Evolutionary conservation across 2,329 filamentous ascomycete genomes (phyloP), one percentile per base, ranked within the genome.

Genomic region (Aspergillus alliaceus): DNA sequence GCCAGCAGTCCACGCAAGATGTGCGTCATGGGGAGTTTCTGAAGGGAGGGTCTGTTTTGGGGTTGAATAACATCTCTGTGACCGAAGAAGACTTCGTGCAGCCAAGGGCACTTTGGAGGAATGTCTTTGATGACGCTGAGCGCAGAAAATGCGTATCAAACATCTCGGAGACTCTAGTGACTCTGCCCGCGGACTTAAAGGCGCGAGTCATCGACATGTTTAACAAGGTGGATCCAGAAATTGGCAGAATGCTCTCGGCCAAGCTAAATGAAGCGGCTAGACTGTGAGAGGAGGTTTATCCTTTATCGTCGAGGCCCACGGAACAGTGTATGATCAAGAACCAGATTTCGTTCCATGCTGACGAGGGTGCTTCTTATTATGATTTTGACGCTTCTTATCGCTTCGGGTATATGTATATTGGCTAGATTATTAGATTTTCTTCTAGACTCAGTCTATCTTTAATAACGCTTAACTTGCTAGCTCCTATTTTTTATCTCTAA

Each of bases 41-140:
- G 15, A 51, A 62, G 32, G 57, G 59, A 7, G 61, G 66, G 35
- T 61, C 54, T 11, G 31, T 63, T 40, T 60, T 68, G 29, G 69
- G 64, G 7, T 59, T 65, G 54, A 64, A 69, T 49, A 60, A 67
- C 35, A 64, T 64, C 39, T 42, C 52, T 1, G 60, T 72, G n/a
- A 60, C 61, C 24, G 68, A 71, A 9, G 65, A 68, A 12, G 71
- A 73, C 46, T 74, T 64, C 54, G 51, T 67, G 22, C 71, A 74
- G 56, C 65, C 71, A 9, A 62, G 65, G 5, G 66, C 58, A 2
- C 54, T 74, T 32, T 74, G 71, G 71, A 62, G 61, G 14, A 59
- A 51, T 12, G 66, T 69, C 3, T 69, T 69, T 56, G 65, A 69
- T 34, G 63, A 66, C 48, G n/a, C 40, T 1, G 66, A 70, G 47